Percentiles rank a stretch among this genome's conserved stretches.
These are phyloP conservation scores for Trametes maxima DNA, from an alignment of 768 basidiomycete species.

Conservation along the genomic window DNA sequence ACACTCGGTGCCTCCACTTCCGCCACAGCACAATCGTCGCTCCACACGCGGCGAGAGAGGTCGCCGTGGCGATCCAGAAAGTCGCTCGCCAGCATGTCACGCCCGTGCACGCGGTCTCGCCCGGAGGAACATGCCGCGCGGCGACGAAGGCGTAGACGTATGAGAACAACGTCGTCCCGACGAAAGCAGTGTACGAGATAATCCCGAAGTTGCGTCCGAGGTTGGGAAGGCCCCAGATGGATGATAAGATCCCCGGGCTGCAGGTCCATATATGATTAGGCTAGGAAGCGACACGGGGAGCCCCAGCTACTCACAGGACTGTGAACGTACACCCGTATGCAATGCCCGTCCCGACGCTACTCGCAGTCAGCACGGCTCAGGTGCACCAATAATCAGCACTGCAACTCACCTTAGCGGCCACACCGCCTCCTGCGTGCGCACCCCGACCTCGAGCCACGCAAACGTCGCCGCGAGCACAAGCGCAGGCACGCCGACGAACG, in stretches of 20 bases:
- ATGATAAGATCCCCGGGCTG: conserved; percentile 71
- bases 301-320: conserved; percentile 56
- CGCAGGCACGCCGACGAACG: conserved; percentile 56
- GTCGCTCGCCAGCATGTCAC: conserved; percentile 66
- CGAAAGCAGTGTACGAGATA: conserved; percentile 72
- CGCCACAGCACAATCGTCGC: conserved; percentile 58
- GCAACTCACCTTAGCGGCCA: conserved; percentile 68
- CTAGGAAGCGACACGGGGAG: background rate
- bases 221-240: conserved; percentile 71
- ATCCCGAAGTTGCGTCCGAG: conserved; percentile 79
- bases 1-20: conserved; percentile 58
- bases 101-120: conserved; percentile 54
- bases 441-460: conserved; percentile 53
- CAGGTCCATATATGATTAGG: background rate
- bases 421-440: conserved; percentile 52
- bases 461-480: conserved; percentile 53
- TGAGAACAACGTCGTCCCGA: conserved; percentile 75
- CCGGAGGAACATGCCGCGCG: conserved; percentile 46
- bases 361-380: background rate
- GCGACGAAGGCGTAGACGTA: conserved; percentile 78
- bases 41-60: conserved; percentile 47
- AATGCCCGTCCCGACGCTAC: conserved; percentile 60
- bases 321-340: conserved; percentile 75
- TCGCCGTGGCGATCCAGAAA: conserved; percentile 52
- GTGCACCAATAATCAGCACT: background rate